Base-by-base conservation (phyloP, 1,284 basidiomycete genomes). In the Rhizoctonia solani region DNA sequence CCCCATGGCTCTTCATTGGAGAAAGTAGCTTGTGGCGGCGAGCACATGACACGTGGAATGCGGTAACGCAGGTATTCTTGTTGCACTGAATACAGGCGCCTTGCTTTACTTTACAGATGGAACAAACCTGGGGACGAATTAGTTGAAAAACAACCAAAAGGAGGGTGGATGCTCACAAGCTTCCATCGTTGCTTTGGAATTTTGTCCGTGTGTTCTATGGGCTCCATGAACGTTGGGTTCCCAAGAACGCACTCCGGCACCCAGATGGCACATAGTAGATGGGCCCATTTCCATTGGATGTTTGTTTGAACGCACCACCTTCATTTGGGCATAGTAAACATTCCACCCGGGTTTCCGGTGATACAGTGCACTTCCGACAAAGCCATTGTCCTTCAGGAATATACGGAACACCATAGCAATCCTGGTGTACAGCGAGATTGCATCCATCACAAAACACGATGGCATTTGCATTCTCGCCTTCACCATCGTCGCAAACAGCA, bases 391-490 rank as follows among this genome's bases (percentile, higher is more conserved):
- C 97, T 79, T 99, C 97, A 0, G 97, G 97, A 70, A 99, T 98
- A 75, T 99, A 99, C 1, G 97, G 97, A 3, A 99, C 94, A 34
- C 97, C 97, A 76, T 99, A 99, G 75, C 97, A 99, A 76, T 99
- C 96, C 84, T 99, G 97, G 79, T 99, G 97, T 3, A 99, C 96
- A 6, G 97, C 97, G 29, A 99, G 81, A 76, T 99, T 99, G 78
- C 97, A 99, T 0, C 97, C 97, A 75, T 99, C 97, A 77, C 97
- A 99, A 76, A 99, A 99, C 16, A 99, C 96, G 72, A 99, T 99
- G 4, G 95, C 97, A 75, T 99, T 99, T 68, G 91, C 93, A 76
- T 98, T 98, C 78, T 99, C 97, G 71, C 95, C 96, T 74, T 99
- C 97, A 2, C 94, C 93, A 74, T 99, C 96, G 73, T 99, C 96